Evolutionary conservation across 345 rosid genomes (phyloP).

Genomic region (Mangifera indica): DNA sequence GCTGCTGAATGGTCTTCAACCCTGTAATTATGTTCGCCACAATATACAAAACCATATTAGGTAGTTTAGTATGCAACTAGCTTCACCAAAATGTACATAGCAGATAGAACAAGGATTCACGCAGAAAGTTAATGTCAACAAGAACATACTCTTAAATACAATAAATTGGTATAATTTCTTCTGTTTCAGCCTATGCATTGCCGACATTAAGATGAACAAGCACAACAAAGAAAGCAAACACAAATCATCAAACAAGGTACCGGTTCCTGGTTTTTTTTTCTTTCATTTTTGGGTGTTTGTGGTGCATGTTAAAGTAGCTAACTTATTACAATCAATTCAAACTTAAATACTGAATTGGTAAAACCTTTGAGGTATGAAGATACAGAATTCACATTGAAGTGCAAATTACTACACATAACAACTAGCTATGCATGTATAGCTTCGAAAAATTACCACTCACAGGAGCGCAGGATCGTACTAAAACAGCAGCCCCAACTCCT

Average conservation of each 20-base stretch:
- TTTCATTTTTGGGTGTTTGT: not conserved
- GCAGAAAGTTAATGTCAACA: not conserved
- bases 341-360: not conserved
- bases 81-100: slow-evolving; percentile 7
- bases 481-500: slow-evolving; percentile 85
- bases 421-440: not conserved
- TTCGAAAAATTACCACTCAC: slow-evolving; percentile 51
- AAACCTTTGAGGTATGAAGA: not conserved
- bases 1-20: slow-evolving; percentile 79
- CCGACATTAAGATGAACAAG: not conserved
- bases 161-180: not conserved
- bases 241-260: not conserved
- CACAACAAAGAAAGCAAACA: not conserved
- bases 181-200: not conserved
- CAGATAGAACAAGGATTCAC: not conserved
- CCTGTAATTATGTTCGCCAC: slow-evolving; percentile 41
- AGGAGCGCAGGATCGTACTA: slow-evolving; percentile 87
- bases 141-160: not conserved
- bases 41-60: not conserved
- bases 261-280: not conserved
- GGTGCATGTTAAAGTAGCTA: not conserved
- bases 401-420: not conserved
- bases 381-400: not conserved
- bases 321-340: not conserved
- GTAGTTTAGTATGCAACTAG: slow-evolving; percentile 2